These are phyloP conservation scores for Apiospora pterosperma DNA, from an alignment of 2,329 filamentous ascomycete genomes.

Conservation along the genomic window DNA sequence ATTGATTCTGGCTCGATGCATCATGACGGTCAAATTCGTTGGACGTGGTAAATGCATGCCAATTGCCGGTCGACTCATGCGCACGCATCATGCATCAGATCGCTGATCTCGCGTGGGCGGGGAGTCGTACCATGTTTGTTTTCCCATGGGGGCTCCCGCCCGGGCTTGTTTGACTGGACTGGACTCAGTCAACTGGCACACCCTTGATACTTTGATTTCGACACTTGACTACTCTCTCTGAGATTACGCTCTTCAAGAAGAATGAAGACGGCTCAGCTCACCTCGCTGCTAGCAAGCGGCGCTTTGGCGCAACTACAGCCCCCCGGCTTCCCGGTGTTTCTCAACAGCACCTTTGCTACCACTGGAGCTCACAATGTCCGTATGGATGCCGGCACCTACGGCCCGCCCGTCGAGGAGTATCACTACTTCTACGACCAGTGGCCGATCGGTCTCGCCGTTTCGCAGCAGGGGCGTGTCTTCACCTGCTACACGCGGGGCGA, in stretches of 20 bases:
- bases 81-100: background rate
- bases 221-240: too few relatives aligned
- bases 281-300: background rate
- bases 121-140: background rate
- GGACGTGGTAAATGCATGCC: background rate
- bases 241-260: too few relatives aligned
- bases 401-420: conserved; percentile 42
- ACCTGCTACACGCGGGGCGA: conserved; percentile 42
- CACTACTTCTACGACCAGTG: conserved; percentile 46
- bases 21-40: background rate
- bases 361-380: conserved; percentile 22
- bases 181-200: background rate
- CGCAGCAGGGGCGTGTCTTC: conserved; percentile 38
- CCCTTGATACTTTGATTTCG: too few relatives aligned
- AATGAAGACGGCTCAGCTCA: background rate
- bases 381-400: conserved; percentile 43
- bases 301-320: background rate
- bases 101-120: background rate
- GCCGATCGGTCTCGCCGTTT: conserved; percentile 42
- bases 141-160: too few relatives aligned
- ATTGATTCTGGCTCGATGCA: background rate
- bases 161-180: too few relatives aligned
- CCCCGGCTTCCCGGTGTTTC: background rate
- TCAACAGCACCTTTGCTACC: conserved; percentile 5
- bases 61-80: background rate